These are phyloP conservation scores for Coemansia guatemalensis DNA, from an alignment of 192 early-diverging fungal species.

Conservation along the genomic window DNA sequence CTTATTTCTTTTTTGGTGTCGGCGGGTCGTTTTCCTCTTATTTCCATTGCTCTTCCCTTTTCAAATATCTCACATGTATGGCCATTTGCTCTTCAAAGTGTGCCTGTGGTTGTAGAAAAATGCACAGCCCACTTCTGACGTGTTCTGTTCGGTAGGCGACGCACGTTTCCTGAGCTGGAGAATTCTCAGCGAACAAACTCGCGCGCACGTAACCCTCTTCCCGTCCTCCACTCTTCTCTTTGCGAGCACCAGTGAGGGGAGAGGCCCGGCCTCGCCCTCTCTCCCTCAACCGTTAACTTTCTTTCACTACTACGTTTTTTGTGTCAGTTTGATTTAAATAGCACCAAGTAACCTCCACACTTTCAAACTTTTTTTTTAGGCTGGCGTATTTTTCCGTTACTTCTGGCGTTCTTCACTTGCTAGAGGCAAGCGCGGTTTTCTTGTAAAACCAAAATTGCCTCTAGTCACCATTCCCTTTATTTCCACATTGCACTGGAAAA, in stretches of 20 bases:
- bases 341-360: background rate
- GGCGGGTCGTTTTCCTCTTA: background rate
- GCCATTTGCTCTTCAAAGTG: background rate
- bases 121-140: background rate
- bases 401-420: background rate
- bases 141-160: background rate
- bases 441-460: background rate
- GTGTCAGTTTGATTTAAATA: background rate
- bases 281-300: background rate
- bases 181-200: background rate
- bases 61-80: background rate
- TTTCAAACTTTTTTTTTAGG: background rate
- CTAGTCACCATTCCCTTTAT: background rate
- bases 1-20: background rate
- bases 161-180: background rate
- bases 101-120: background rate
- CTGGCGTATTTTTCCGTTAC: background rate
- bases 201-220: background rate
- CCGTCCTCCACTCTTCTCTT: background rate
- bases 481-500: background rate
- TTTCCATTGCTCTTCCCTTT: background rate
- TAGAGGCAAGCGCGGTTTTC: background rate
- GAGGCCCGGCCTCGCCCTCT: no score
- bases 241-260: background rate
- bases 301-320: background rate